These are phyloP conservation scores for Tremella fuciformis DNA, from an alignment of 768 basidiomycete species.

Conservation along the genomic window DNA sequence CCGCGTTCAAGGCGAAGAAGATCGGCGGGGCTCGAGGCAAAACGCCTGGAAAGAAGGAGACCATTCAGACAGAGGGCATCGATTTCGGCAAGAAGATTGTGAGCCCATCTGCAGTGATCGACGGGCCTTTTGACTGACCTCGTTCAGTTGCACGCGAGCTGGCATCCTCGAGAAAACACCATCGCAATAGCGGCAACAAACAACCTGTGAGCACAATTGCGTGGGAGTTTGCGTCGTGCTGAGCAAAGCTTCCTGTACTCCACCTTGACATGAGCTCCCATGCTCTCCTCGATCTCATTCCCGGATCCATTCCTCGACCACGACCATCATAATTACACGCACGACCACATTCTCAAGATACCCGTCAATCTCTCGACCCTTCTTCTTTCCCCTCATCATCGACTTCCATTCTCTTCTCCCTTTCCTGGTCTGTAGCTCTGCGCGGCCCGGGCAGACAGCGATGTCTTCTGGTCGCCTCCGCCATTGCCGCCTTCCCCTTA, in stretches of 20 bases:
- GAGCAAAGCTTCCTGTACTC: slow-evolving; percentile 50
- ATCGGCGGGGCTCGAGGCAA: slow-evolving; percentile 71
- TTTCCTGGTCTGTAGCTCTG: too few species aligned
- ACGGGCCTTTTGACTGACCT: slow-evolving; percentile 49
- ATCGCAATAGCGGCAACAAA: slow-evolving; percentile 99
- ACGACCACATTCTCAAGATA: too few species aligned
- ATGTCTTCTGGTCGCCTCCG: too few species aligned
- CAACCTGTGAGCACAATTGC: slow-evolving; percentile 68
- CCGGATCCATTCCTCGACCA: slow-evolving; percentile 3
- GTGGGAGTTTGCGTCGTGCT: neutral
- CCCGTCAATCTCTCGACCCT: too few species aligned
- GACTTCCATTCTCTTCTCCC: too few species aligned
- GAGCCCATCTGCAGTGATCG: slow-evolving; percentile 13
- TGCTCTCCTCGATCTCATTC: neutral
- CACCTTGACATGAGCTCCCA: slow-evolving; percentile 37
- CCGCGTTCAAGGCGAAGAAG: slow-evolving; percentile 99
- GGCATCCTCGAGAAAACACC: slow-evolving; percentile 98
- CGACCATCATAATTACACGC: too few species aligned
- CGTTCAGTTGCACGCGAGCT: slow-evolving; percentile 57
- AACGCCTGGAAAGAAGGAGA: slow-evolving; percentile 65
- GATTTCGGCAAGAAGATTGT: slow-evolving; percentile 58
- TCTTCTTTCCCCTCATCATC: too few species aligned
- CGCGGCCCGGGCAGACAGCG: too few species aligned
- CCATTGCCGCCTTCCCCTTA: too few species aligned
- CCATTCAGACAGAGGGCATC: slow-evolving; percentile 79